phyloP scores from a whole-genome alignment of 2,329 filamentous ascomycete species.

The Phyllosticta paracitricarpa region DNA sequence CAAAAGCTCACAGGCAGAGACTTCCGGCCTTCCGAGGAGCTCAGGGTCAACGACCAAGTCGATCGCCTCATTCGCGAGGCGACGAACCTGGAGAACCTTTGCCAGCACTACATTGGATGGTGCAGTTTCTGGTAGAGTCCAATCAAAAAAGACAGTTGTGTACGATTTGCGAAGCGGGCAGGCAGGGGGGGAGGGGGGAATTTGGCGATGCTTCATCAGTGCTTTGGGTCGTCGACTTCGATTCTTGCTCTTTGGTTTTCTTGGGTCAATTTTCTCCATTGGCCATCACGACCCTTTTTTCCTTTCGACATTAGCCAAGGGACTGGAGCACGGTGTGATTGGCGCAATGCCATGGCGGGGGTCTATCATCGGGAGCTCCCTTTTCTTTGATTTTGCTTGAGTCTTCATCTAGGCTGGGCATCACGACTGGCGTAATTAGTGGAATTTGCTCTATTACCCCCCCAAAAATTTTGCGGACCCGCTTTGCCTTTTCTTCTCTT shows the following conservation, averaged over 20 bases:
- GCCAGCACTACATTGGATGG: constrained; percentile 98
- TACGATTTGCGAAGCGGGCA: background rate
- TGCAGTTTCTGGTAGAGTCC: constrained; percentile 80
- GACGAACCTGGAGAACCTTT: constrained; percentile 93
- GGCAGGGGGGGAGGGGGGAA: background rate
- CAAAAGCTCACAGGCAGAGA: constrained; percentile 93
- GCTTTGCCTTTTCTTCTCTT: no score
- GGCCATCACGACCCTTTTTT: background rate
- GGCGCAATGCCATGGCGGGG: background rate
- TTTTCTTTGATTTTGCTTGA: background rate
- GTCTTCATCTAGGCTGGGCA: background rate
- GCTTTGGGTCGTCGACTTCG: background rate
- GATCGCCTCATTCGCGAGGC: constrained; percentile 92
- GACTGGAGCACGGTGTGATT: background rate
- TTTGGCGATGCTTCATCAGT: background rate
- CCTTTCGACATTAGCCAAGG: background rate
- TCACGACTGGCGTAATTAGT: no score
- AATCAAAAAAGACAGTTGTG: background rate
- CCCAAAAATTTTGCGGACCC: no score
- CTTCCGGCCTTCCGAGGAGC: constrained; percentile 76
- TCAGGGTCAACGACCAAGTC: constrained; percentile 79
- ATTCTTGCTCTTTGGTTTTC: background rate
- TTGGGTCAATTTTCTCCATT: background rate
- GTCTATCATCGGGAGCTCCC: background rate
- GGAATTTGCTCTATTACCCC: no score